phyloP scores from a whole-genome alignment of 441 rosid species.

The Adansonia gregorii region DNA sequence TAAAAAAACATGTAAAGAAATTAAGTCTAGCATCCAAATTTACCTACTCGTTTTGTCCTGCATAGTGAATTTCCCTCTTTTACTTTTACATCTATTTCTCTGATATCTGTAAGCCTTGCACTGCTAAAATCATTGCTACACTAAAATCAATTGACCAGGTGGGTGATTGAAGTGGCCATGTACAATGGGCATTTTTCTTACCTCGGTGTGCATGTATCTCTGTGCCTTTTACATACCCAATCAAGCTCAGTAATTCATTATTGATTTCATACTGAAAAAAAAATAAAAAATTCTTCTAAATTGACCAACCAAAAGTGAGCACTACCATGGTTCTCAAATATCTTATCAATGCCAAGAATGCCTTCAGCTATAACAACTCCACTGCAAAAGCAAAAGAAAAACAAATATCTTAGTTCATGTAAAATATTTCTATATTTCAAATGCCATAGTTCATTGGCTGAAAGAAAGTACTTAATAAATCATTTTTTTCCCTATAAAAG shows the following conservation, averaged over 20 bases:
- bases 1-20: not conserved
- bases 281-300: not conserved
- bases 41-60: not conserved
- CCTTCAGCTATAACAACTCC: conserved; percentile 95
- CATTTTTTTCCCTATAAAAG: not conserved
- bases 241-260: conserved; percentile 2
- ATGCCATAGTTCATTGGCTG: conserved; percentile 2
- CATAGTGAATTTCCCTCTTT: not conserved
- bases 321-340: conserved; percentile 60
- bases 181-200: not conserved
- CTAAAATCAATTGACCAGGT: not conserved
- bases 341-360: conserved; percentile 47
- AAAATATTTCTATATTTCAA: conserved; percentile 15
- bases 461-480: not conserved
- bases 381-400: conserved; percentile 54
- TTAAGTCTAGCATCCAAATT: not conserved
- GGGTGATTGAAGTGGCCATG: not conserved
- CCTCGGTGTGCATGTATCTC: not conserved
- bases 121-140: not conserved
- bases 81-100: not conserved
- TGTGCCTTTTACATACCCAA: not conserved
- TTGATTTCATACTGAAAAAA: not conserved
- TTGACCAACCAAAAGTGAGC: conserved; percentile 22
- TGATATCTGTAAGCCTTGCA: not conserved
- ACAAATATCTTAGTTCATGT: not conserved